Base-by-base conservation (phyloP, 1,139 yeast genomes). In the Yamadazyma spencermartinsiae region DNA sequence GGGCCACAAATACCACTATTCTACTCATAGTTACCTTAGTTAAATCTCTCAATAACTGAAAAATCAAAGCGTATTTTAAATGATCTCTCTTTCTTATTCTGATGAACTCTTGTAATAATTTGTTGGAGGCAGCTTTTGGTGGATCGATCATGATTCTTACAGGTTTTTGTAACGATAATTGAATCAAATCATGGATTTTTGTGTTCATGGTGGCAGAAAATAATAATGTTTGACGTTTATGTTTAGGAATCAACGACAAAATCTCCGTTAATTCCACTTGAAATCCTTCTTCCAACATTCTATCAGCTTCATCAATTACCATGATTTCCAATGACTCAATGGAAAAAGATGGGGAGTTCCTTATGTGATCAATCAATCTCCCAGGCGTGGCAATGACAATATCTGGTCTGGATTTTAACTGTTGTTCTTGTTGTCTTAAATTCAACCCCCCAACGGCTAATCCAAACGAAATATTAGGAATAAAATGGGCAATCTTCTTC, bases 281-380 rank as follows among this genome's bases (percentile, higher is more conserved):
- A 78, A 92, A 92, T 54, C 98, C 98, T 65, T 92, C 98, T 60
- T 92, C 99, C 52, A 92, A 75, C 98, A 92, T 92, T 69, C 99
- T 81, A 72, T 94, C 99, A 41, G 98, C 99, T 70, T 89, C 98
- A 69, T 94, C 98, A 51, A 92, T 79, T 23, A 94, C 95, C 55
- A 92, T 72, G 42, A 94, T 86, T 64, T 92, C 98, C 38, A 92
- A 90, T 17, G 82, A 75, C 51, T 92, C 98, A 35, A 90, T 95
- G 35, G 82, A 80, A 63, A 92, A 92, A 38, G 95, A 84, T 8
- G 97, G 92, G 4, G 98, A 89, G 66, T 92, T 92, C 56, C 98
- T 76, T 41, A 94, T 81, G 65, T 92, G 98, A 64, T 92, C 99
- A 56, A 94, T 92, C 50, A 94, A 84, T 69, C 99, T 79, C 49